These are phyloP conservation scores for Coemansia sp. DNA, from an alignment of 192 early-diverging fungal species.

Conservation along the genomic window DNA sequence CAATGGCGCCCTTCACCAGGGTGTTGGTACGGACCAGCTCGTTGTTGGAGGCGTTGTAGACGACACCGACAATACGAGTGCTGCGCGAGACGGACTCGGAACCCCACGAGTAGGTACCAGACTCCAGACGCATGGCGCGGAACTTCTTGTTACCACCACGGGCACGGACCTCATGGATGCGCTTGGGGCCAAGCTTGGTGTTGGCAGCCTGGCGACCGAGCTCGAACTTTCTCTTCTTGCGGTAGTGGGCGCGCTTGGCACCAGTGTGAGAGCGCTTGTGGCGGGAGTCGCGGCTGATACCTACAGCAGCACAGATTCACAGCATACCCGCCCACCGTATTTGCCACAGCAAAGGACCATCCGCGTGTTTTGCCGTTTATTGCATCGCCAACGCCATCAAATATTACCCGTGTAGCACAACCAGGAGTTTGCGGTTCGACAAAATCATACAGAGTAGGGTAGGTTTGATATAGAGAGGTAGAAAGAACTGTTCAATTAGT, in stretches of 20 bases:
- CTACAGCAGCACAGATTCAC: conserved; percentile 58
- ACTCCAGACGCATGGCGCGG: conserved; percentile 94
- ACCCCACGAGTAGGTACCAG: conserved; percentile 98
- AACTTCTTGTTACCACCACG: conserved; percentile 99
- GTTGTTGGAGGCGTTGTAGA: conserved; percentile 99
- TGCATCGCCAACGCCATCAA: too few relatives aligned
- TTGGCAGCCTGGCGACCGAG: conserved; percentile 96
- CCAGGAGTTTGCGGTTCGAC: too few relatives aligned
- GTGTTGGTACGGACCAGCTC: conserved; percentile 99
- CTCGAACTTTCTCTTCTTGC: conserved; percentile 99
- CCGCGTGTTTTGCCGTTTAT: too few relatives aligned
- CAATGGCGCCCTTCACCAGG: conserved; percentile 94
- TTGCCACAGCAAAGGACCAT: too few relatives aligned
- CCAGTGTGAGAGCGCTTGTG: conserved; percentile 98
- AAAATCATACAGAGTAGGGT: too few relatives aligned
- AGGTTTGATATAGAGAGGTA: too few relatives aligned
- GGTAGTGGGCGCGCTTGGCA: conserved; percentile 98
- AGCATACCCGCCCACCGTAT: too few relatives aligned
- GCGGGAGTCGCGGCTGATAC: conserved; percentile 99
- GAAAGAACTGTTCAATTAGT: too few relatives aligned
- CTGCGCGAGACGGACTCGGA: conserved; percentile 93
- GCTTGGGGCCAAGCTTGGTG: conserved; percentile 97
- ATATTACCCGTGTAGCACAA: too few relatives aligned
- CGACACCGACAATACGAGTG: conserved; percentile 92
- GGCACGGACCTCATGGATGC: conserved; percentile 93